Conservation (phyloP, 768 basidiomycete genomes). For the Lactifluus rugatus region DNA sequence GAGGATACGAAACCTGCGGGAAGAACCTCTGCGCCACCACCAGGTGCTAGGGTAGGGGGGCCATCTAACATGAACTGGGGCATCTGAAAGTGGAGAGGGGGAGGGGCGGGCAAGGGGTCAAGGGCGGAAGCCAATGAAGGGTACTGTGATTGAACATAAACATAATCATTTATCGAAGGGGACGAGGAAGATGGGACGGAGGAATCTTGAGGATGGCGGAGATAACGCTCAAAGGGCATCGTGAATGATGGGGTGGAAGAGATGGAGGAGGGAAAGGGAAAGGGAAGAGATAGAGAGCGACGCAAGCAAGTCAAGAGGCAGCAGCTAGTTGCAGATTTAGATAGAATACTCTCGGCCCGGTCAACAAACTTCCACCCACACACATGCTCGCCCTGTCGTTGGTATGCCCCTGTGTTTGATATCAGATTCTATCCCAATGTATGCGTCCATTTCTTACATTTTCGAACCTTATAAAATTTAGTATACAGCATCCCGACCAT, state of each 20-base stretch:
- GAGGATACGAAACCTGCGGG: conserved; percentile 24
- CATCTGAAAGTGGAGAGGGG: conserved; percentile 39
- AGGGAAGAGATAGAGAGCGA: not conserved
- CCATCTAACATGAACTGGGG: conserved; percentile 54
- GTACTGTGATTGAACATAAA: conserved; percentile 2
- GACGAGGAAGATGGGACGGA: conserved; percentile 1
- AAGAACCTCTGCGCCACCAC: conserved; percentile 69
- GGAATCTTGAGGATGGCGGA: conserved; percentile 9
- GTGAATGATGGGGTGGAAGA: not conserved
- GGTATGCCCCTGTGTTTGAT: conserved; percentile 60
- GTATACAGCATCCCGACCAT: conserved; percentile 66
- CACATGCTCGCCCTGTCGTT: conserved; percentile 27
- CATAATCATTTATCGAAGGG: conserved; percentile 8
- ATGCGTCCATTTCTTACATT: conserved; percentile 23
- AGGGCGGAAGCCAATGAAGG: conserved; percentile 7
- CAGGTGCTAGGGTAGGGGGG: conserved; percentile 52
- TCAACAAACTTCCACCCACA: no score
- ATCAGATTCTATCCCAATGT: conserved; percentile 53
- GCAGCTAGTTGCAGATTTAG: no score
- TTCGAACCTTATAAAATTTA: conserved; percentile 21
- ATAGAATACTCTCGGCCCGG: conserved; percentile 37
- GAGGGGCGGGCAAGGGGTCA: not conserved
- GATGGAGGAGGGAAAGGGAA: not conserved
- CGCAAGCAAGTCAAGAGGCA: not conserved
- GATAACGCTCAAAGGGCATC: conserved; percentile 20